Conservation (phyloP, 768 basidiomycete species). For the Astraeus odoratus region DNA sequence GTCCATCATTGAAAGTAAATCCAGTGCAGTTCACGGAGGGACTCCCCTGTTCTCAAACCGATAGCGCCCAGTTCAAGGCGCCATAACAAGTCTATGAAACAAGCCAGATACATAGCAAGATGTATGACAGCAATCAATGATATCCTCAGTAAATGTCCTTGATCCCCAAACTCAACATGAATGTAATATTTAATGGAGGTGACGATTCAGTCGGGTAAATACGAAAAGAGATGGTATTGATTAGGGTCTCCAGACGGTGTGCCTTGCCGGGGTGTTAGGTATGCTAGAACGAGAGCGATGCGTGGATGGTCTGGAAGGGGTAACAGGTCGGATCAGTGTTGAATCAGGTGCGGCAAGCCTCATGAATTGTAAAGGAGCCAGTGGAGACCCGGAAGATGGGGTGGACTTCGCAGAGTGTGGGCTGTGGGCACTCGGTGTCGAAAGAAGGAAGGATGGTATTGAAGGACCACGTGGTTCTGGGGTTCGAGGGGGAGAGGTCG, state of each 20-base stretch:
- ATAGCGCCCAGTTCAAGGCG: not conserved
- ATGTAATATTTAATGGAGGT: constrained; percentile 22
- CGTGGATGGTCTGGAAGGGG: constrained; percentile 55
- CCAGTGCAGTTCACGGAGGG: too few relatives aligned
- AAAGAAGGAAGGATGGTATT: constrained; percentile 62
- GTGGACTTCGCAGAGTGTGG: constrained; percentile 44
- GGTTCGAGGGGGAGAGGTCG: constrained; percentile 42
- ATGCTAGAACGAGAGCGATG: constrained; percentile 38
- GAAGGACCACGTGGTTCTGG: constrained; percentile 57
- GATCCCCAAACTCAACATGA: constrained; percentile 24
- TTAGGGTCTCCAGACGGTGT: constrained; percentile 62
- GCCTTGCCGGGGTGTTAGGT: constrained; percentile 42
- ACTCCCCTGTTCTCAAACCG: too few relatives aligned
- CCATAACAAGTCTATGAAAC: constrained; percentile 15
- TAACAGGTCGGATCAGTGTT: constrained; percentile 45
- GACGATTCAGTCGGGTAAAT: constrained; percentile 14
- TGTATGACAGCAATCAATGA: constrained; percentile 14
- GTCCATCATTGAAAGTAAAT: too few relatives aligned
- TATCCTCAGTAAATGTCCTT: constrained; percentile 20
- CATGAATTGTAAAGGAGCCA: constrained; percentile 80
- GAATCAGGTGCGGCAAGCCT: constrained; percentile 65
- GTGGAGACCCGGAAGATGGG: constrained; percentile 61
- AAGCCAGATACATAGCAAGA: constrained; percentile 21
- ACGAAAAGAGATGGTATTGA: constrained; percentile 10
- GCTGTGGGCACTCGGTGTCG: constrained; percentile 40